Conservation (phyloP, 1,284 basidiomycete species). For the Moesziomyces sp. region DNA sequence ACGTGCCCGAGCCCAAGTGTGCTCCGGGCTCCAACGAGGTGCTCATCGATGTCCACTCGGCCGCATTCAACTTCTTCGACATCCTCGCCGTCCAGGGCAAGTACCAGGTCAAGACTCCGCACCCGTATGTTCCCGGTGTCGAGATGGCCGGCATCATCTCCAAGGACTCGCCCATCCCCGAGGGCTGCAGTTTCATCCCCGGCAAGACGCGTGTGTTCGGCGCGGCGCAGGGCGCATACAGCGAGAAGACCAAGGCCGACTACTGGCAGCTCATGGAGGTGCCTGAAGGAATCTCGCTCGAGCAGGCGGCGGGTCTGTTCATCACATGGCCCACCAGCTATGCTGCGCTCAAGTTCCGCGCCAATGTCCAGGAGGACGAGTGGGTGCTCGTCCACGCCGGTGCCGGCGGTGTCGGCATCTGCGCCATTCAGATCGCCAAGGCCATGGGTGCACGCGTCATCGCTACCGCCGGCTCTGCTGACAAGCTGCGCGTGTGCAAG, state of each 20-base stretch:
- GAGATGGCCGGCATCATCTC: constrained; percentile 86
- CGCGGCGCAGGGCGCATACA: constrained; percentile 81
- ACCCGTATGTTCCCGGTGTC: constrained; percentile 61
- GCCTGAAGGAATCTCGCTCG: constrained; percentile 75
- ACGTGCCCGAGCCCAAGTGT: constrained; percentile 47
- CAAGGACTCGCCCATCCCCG: constrained; percentile 79
- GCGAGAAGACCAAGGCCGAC: constrained; percentile 71
- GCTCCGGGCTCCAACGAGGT: constrained; percentile 48
- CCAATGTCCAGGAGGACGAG: constrained; percentile 53
- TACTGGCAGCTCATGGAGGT: constrained; percentile 73
- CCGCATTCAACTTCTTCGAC: constrained; percentile 62
- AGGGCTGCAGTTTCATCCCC: constrained; percentile 80
- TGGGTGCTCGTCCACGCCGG: constrained; percentile 62
- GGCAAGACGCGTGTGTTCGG: constrained; percentile 92
- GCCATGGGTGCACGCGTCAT: constrained; percentile 61
- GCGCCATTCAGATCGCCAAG: constrained; percentile 64
- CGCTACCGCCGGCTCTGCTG: constrained; percentile 57
- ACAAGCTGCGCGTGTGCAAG: constrained; percentile 60
- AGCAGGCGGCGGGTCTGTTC: constrained; percentile 73
- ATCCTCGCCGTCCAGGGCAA: constrained; percentile 60
- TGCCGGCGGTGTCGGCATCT: constrained; percentile 85
- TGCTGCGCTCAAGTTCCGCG: constrained; percentile 56
- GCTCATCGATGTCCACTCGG: constrained; percentile 69
- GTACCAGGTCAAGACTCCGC: constrained; percentile 61
- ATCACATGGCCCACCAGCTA: constrained; percentile 64